phyloP scores from a whole-genome alignment of 495 filamentous ascomycete genomes.

The Daldinia caldariorum region DNA sequence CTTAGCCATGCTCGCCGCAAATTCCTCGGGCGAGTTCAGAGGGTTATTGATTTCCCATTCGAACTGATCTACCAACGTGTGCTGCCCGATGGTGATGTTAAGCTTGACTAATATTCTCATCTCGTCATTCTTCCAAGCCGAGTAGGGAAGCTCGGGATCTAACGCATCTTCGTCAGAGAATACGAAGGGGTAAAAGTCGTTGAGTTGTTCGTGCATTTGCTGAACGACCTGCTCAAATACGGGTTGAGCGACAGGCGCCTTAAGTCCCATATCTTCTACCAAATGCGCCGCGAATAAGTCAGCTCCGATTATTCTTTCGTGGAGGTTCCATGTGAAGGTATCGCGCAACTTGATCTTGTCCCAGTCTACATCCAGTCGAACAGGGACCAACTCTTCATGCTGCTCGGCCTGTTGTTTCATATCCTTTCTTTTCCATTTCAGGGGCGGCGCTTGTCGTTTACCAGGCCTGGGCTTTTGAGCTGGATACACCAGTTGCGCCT shows the following conservation, averaged over 20 bases:
- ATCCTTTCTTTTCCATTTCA: constrained; percentile 79
- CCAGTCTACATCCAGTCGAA: constrained; percentile 92
- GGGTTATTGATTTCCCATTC: constrained; percentile 99
- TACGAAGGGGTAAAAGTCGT: constrained; percentile 90
- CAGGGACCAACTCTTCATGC: constrained; percentile 87
- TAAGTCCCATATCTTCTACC: constrained; percentile 87
- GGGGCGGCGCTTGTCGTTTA: constrained; percentile 72
- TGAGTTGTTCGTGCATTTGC: constrained; percentile 88
- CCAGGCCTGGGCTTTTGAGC: constrained; percentile 75
- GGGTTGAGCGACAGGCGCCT: constrained; percentile 69
- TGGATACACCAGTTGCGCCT: constrained; percentile 75
- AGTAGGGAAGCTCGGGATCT: constrained; percentile 89
- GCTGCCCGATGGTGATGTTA: constrained; percentile 96
- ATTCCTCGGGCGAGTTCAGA: constrained; percentile 91
- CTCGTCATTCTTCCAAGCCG: constrained; percentile 96
- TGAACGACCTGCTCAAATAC: constrained; percentile 80
- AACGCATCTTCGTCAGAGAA: constrained; percentile 89
- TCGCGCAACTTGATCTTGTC: constrained; percentile 96
- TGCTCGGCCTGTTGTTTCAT: constrained; percentile 85
- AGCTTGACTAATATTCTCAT: constrained; percentile 96
- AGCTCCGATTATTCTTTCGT: constrained; percentile 81
- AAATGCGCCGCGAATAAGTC: constrained; percentile 88
- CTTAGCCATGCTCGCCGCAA: constrained; percentile 85
- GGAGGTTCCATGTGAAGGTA: constrained; percentile 98
- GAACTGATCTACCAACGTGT: constrained; percentile 95